Conservation (phyloP, 2,329 filamentous ascomycete genomes). For the Aspergillus sp. region DNA sequence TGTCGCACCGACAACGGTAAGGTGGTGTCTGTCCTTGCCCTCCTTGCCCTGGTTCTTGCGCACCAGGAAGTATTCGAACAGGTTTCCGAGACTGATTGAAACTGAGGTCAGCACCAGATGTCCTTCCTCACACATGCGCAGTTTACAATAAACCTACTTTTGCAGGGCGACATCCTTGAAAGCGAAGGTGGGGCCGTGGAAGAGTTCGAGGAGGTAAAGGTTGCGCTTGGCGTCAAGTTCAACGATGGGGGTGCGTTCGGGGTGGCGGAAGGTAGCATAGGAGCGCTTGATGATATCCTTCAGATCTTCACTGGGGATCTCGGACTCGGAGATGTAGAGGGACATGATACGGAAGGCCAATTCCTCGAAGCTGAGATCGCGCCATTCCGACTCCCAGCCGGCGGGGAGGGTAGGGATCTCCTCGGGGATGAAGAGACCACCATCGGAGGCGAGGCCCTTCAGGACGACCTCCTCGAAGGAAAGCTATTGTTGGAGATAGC, state of each 20-base stretch:
- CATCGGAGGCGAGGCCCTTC: constrained; percentile 83
- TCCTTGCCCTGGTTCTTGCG: constrained; percentile 46
- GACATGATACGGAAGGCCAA: constrained; percentile 72
- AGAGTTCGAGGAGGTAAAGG: constrained; percentile 86
- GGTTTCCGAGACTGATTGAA: constrained; percentile 85
- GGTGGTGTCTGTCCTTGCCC: constrained; percentile 67
- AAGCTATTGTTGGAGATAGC: constrained; percentile 42
- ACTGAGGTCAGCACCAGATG: not conserved
- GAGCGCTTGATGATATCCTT: constrained; percentile 79
- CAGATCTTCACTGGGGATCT: constrained; percentile 79
- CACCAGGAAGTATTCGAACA: constrained; percentile 61
- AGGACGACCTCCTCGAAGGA: constrained; percentile 90
- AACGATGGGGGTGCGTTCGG: constrained; percentile 76
- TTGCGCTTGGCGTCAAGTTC: constrained; percentile 71
- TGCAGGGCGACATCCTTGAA: constrained; percentile 70
- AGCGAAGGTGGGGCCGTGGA: constrained; percentile 92
- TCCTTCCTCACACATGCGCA: not conserved
- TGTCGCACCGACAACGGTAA: constrained; percentile 85
- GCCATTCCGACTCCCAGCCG: constrained; percentile 29
- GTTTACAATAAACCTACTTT: not conserved
- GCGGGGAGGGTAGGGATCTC: constrained; percentile 28
- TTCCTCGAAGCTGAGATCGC: constrained; percentile 28
- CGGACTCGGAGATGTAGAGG: constrained; percentile 79
- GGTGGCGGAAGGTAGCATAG: constrained; percentile 83
- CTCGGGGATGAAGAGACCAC: constrained; percentile 86